A percentile compares a stretch with the other conserved stretches of the same genome.
phyloP scores from a whole-genome alignment of 306 rosid species.

The Dalbergia oliveri region DNA sequence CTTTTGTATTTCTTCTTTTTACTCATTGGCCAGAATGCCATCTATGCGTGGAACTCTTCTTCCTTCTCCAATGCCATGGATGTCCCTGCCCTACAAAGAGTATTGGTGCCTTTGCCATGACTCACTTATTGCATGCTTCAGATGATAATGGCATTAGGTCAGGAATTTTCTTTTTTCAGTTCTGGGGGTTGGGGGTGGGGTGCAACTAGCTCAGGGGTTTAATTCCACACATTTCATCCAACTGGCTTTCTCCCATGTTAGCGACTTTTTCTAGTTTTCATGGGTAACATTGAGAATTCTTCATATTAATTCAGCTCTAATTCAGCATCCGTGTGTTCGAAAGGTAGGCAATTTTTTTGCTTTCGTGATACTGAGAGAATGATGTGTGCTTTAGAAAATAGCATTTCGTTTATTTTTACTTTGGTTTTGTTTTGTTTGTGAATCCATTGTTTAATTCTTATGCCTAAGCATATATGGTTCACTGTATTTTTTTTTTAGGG shows the following conservation, averaged over 20 bases:
- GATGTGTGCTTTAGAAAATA: constrained; percentile 28
- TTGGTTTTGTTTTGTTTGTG: background rate
- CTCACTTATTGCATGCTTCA: constrained; percentile 65
- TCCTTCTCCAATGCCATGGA: constrained; percentile 87
- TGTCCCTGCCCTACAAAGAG: constrained; percentile 74
- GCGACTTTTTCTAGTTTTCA: constrained; percentile 3
- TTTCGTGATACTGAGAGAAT: constrained; percentile 23
- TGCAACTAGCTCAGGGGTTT: constrained; percentile 16
- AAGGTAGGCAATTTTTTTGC: constrained; percentile 9
- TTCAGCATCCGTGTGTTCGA: constrained; percentile 10
- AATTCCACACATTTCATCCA: constrained; percentile 19
- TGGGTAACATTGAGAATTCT: constrained; percentile 40
- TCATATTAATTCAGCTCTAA: constrained; percentile 18
- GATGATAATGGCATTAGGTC: constrained; percentile 37
- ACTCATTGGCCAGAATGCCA: constrained; percentile 59
- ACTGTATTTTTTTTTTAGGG: background rate
- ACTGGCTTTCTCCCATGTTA: constrained; percentile 29
- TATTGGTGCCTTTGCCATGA: constrained; percentile 79
- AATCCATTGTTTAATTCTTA: constrained; percentile 17
- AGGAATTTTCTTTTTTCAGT: background rate
- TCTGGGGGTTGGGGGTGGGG: background rate
- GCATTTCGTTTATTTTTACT: background rate
- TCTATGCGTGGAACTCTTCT: constrained; percentile 60
- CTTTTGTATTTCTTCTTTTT: constrained; percentile 7
- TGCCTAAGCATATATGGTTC: constrained; percentile 16